Evolutionary conservation across 805 yeast species (phyloP), one percentile per base, ranked within the genome.

Genomic region (Pichia gijzeniarum): DNA sequence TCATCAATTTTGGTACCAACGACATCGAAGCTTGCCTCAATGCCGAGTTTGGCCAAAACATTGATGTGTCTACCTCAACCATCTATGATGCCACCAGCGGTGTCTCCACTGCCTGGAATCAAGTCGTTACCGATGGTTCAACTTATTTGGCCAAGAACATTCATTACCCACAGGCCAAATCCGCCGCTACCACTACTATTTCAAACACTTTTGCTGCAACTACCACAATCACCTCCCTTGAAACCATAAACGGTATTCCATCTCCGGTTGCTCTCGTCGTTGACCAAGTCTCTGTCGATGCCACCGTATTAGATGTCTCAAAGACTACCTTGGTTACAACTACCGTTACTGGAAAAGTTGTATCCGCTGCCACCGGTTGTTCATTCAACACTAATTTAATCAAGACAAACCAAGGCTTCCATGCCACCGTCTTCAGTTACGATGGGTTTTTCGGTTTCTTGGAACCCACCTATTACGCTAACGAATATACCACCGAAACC

Each of bases 341-440:
- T 4, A 44, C 47, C 16, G 39, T 31, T 25, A 40, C 48, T 31
- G 43, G 41, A 34, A 25, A 14, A 20, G 31, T 36, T 5, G 22
- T 40, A 22, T 20, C 34, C 2, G 19, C 30, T n/a, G 44, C 48
- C 14, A 31, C n/a, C 5, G 48, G 48, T 30, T 44, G 48, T 40
- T 28, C 37, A 18, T 8, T 44, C 16, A 31, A 40, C 13, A 27
- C 21, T 17, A 5, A 16, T 13, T 22, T 37, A 16, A 21, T 35
- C 3, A 22, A 12, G 2, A 35, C 16, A 8, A 30, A 31, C n/a
- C 47, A 42, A n/a, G 43, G 43, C 38, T 44, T 44, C 39, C 43
- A 44, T 35, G 47, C 43, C 4, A 27, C 43, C 5, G 25, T 44
- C 16, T 48, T 35, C 27, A 30, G 36, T 17, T 31, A 33, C 18